A percentile compares a stretch with the other conserved stretches of the same genome.
Conservation (phyloP, 2,329 filamentous ascomycete species). For the Pseudocercospora eumusae region DNA sequence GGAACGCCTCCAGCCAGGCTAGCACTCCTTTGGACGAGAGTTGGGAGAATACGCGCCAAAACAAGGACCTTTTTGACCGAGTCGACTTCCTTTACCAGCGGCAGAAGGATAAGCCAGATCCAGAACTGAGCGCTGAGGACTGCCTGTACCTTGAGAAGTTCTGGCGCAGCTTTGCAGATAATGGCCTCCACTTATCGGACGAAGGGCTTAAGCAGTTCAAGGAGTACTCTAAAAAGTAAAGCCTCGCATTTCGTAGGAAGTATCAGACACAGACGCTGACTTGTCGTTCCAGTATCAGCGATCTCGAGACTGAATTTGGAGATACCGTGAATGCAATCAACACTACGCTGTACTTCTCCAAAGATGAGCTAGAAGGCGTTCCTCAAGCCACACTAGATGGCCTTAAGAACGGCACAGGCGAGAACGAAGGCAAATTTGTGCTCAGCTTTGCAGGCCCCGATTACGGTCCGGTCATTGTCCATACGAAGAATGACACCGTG, state of each 20-base stretch:
- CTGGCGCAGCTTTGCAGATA: constrained; percentile 70
- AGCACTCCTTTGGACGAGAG: constrained; percentile 60
- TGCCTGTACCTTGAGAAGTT: constrained; percentile 70
- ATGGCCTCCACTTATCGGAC: constrained; percentile 68
- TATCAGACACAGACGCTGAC: not conserved
- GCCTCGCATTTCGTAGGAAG: not conserved
- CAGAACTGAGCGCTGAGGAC: constrained; percentile 66
- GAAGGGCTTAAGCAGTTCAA: constrained; percentile 69
- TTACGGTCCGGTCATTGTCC: constrained; percentile 71
- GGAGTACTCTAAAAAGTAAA: constrained; percentile 70
- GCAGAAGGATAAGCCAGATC: constrained; percentile 39
- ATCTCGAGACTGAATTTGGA: constrained; percentile 69
- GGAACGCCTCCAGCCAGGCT: constrained; percentile 48
- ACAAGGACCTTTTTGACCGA: constrained; percentile 70
- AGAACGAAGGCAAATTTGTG: constrained; percentile 65
- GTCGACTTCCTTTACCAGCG: constrained; percentile 53
- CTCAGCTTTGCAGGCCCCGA: constrained; percentile 74
- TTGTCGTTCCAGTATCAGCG: constrained; percentile 50
- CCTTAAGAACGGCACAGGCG: constrained; percentile 69
- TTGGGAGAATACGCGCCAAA: constrained; percentile 71
- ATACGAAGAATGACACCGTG: constrained; percentile 67
- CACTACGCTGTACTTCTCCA: constrained; percentile 73
- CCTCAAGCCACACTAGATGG: constrained; percentile 64
- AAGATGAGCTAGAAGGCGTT: constrained; percentile 71
- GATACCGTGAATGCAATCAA: constrained; percentile 78